These are phyloP conservation scores for Astraeus odoratus DNA, from an alignment of 768 basidiomycete species.

Conservation along the genomic window DNA sequence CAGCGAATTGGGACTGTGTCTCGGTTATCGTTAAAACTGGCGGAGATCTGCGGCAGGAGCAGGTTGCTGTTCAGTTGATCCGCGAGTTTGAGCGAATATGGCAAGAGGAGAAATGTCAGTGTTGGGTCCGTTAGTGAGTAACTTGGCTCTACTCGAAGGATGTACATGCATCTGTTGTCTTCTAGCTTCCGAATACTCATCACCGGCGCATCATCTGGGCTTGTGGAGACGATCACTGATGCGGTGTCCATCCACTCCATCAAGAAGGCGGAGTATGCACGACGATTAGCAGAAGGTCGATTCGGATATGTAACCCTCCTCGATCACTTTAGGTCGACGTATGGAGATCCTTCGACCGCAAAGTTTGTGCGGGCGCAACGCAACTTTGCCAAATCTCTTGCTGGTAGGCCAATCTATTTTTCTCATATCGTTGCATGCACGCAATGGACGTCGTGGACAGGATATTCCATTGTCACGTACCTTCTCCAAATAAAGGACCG, in stretches of 20 bases:
- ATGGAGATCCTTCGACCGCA: conserved; percentile 81
- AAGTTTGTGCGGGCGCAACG: conserved; percentile 87
- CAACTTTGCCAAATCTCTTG: conserved; percentile 90
- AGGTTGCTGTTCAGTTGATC: conserved; percentile 92
- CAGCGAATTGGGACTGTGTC: conserved; percentile 81
- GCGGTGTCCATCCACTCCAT: conserved; percentile 98
- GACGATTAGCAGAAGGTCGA: conserved; percentile 71
- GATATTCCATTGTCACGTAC: conserved; percentile 94
- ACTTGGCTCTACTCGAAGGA: background rate
- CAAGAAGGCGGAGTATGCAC: conserved; percentile 97
- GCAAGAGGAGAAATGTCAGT: conserved; percentile 87
- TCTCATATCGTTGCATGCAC: background rate
- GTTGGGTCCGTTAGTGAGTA: conserved; percentile 89
- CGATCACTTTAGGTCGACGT: conserved; percentile 89
- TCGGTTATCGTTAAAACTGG: conserved; percentile 99
- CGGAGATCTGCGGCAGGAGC: conserved; percentile 93
- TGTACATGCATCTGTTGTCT: conserved; percentile 1
- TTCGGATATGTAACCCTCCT: conserved; percentile 83
- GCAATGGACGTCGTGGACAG: conserved; percentile 28
- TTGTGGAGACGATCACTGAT: conserved; percentile 98
- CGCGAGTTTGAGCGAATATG: conserved; percentile 90
- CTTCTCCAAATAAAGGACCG: conserved; percentile 97
- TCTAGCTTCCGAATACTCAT: conserved; percentile 91
- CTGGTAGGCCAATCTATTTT: conserved; percentile 39
- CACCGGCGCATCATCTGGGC: conserved; percentile 85